These are phyloP conservation scores for Albugo laibachii DNA, from an alignment of 352 stramenopile genomes.

Conservation along the genomic window DNA sequence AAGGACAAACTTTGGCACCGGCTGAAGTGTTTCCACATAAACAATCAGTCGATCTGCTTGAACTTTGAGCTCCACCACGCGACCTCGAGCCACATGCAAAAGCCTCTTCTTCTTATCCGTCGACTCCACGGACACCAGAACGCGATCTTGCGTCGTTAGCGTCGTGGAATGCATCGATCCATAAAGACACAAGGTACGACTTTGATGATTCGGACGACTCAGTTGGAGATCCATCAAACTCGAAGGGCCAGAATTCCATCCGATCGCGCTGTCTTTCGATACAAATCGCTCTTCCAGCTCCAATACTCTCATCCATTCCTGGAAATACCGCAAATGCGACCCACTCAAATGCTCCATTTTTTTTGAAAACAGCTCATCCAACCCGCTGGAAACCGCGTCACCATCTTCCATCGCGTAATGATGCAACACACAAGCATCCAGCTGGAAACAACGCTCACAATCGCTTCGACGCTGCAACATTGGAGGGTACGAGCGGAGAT, in stretches of 20 bases:
- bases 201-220: too few species aligned
- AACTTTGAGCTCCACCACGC: constrained; percentile 23
- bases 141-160: constrained; percentile 18
- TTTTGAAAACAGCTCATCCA: constrained; percentile 40
- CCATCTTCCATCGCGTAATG: constrained; percentile 63
- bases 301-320: constrained; percentile 46
- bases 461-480: constrained; percentile 46
- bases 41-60: constrained; percentile 9
- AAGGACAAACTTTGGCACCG: constrained; percentile 33
- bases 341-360: constrained; percentile 33
- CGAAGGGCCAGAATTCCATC: too few species aligned
- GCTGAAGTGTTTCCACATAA: constrained; percentile 29
- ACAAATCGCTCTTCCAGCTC: constrained; percentile 57
- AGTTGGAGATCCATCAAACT: too few species aligned
- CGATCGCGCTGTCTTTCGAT: constrained; percentile 17
- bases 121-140: constrained; percentile 56
- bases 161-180: too few species aligned
- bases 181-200: too few species aligned
- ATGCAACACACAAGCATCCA: constrained; percentile 70
- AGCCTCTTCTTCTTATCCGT: constrained; percentile 37
- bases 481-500: constrained; percentile 33
- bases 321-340: constrained; percentile 42
- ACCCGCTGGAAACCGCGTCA: constrained; percentile 30
- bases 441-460: constrained; percentile 66
- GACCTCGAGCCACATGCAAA: constrained; percentile 35